Evolutionary conservation across 2,329 filamentous ascomycete genomes (phyloP).

Genomic region (Nigrospora osmanthi): DNA sequence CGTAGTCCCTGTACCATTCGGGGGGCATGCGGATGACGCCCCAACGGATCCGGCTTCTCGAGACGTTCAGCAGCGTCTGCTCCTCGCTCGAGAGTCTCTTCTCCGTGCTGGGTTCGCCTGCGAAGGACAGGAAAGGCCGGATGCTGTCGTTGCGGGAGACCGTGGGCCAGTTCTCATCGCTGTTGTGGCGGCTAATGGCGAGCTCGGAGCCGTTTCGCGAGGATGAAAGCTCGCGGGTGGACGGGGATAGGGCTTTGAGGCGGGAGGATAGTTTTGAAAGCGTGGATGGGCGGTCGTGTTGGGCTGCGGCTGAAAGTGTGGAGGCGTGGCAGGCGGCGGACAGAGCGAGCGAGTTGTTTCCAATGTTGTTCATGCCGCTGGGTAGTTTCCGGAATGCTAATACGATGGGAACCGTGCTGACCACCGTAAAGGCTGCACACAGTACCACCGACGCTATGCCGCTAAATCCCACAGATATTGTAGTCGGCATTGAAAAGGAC

Average conservation of each 20-base stretch:
- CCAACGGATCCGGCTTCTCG: slow-evolving; percentile 12
- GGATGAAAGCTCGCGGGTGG: background rate
- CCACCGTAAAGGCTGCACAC: too few relatives aligned
- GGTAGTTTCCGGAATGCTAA: slow-evolving; percentile 9
- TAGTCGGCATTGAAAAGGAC: too few relatives aligned
- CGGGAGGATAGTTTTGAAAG: too few relatives aligned
- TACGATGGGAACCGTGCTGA: slow-evolving; percentile 2
- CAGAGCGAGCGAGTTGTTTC: slow-evolving; percentile 13
- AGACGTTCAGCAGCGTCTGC: slow-evolving; percentile 6
- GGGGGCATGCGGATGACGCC: slow-evolving; percentile 12
- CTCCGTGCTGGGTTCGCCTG: background rate
- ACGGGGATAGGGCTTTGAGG: too few relatives aligned
- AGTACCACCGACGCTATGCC: too few relatives aligned
- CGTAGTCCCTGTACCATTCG: slow-evolving; percentile 8
- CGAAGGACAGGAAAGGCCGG: background rate
- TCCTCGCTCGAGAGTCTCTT: background rate
- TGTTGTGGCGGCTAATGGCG: too few relatives aligned
- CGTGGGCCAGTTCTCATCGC: too few relatives aligned
- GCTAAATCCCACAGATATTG: too few relatives aligned
- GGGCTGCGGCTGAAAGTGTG: background rate
- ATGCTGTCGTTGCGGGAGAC: background rate
- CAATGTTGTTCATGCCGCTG: slow-evolving; percentile 7
- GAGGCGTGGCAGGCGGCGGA: slow-evolving; percentile 15
- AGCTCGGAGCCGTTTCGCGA: too few relatives aligned
- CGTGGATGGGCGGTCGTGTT: too few relatives aligned